phyloP scores from a whole-genome alignment of 2,329 filamentous ascomycete species.

The Sclerotinia nivalis region DNA sequence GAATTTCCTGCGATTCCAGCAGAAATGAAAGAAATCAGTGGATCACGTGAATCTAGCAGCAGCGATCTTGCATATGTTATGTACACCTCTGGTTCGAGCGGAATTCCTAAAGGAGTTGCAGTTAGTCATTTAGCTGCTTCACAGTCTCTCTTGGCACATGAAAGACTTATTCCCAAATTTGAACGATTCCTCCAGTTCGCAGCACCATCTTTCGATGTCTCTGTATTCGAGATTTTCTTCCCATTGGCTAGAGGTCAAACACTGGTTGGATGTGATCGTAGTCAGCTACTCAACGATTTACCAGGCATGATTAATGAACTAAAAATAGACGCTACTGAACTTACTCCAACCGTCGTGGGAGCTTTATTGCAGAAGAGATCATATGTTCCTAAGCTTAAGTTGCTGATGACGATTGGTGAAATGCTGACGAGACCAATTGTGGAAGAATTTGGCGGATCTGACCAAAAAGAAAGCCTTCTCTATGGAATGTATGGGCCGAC shows the following conservation, averaged over 20 bases:
- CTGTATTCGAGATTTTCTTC: constrained; percentile 94
- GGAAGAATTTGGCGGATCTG: constrained; percentile 68
- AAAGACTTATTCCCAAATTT: constrained; percentile 74
- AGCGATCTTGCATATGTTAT: constrained; percentile 75
- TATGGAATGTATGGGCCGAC: constrained; percentile 96
- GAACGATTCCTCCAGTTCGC: constrained; percentile 86
- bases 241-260: constrained; percentile 73
- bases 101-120: constrained; percentile 82
- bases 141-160: constrained; percentile 80
- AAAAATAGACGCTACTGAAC: constrained; percentile 78
- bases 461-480: constrained; percentile 58
- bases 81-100: constrained; percentile 91
- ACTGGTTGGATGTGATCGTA: constrained; percentile 69
- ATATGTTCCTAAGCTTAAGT: constrained; percentile 65
- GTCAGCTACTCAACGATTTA: constrained; percentile 73
- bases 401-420: constrained; percentile 86
- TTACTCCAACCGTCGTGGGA: constrained; percentile 84
- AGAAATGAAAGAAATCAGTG: background rate
- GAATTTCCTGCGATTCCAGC: constrained; percentile 33
- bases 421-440: constrained; percentile 82
- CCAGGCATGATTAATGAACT: constrained; percentile 64
- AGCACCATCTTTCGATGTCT: constrained; percentile 90
- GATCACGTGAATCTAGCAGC: constrained; percentile 26
- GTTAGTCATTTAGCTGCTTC: constrained; percentile 78
- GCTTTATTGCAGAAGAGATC: constrained; percentile 70